Conservation (phyloP, 345 rosid species). For the Moricandia arvensis region DNA sequence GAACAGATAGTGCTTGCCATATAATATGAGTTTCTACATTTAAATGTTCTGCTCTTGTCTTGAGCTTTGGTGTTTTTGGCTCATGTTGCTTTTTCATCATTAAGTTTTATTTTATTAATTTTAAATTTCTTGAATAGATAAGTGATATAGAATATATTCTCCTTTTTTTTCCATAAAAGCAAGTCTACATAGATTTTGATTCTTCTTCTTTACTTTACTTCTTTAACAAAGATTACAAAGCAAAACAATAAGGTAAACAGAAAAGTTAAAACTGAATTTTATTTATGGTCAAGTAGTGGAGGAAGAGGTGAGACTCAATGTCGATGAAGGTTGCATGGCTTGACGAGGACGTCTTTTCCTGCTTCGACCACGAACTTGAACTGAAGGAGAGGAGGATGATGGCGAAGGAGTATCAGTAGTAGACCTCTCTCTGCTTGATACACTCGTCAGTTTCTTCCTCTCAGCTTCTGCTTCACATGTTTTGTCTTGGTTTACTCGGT, state of each 20-base stretch:
- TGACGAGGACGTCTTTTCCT: slow-evolving; percentile 59
- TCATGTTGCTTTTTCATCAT: slow-evolving; percentile 12
- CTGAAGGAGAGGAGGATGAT: slow-evolving; percentile 59
- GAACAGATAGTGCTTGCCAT: too few relatives aligned
- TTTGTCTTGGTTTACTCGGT: slow-evolving; percentile 57
- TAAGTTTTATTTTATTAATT: neutral
- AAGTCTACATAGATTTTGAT: slow-evolving; percentile 1
- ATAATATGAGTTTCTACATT: neutral
- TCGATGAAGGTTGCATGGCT: slow-evolving; percentile 52
- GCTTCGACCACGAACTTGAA: slow-evolving; percentile 65
- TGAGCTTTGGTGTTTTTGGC: neutral
- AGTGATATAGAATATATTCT: slow-evolving; percentile 21
- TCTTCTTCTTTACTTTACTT: neutral
- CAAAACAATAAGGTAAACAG: slow-evolving; percentile 5
- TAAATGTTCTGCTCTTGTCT: neutral
- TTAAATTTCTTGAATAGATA: neutral
- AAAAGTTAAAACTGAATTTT: neutral
- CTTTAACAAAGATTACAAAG: slow-evolving; percentile 29
- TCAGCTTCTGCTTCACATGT: slow-evolving; percentile 57
- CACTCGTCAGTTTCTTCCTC: slow-evolving; percentile 58
- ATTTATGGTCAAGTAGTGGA: slow-evolving; percentile 32
- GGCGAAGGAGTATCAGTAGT: slow-evolving; percentile 58
- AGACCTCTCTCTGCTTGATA: slow-evolving; percentile 44
- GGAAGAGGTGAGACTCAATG: slow-evolving; percentile 43
- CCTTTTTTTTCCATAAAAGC: slow-evolving; percentile 1